Evolutionary conservation across 768 basidiomycete species (phyloP).

Genomic region (Baorangia bicolor): DNA sequence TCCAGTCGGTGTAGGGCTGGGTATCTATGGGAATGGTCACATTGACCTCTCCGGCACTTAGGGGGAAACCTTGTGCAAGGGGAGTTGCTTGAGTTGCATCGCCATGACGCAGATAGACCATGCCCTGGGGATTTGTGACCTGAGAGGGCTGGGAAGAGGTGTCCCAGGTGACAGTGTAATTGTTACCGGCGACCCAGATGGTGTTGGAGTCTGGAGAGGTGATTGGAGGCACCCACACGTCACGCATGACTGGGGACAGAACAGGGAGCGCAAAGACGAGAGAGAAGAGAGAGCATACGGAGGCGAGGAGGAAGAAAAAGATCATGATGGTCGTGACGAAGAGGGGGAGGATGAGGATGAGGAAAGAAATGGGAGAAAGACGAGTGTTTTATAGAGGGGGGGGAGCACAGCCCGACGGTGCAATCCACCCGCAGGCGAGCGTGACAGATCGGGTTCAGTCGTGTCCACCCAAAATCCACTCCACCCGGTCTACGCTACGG

Average conservation of each 20-base stretch:
- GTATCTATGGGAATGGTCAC: slow-evolving; percentile 41
- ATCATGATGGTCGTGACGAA: slow-evolving; percentile 23
- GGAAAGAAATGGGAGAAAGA: background rate
- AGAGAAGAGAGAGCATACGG: slow-evolving; percentile 22
- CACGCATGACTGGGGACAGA: slow-evolving; percentile 28
- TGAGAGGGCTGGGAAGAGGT: slow-evolving; percentile 39
- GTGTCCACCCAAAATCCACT: background rate
- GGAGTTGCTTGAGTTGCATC: slow-evolving; percentile 31
- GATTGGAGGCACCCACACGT: slow-evolving; percentile 49
- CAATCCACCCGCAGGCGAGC: background rate
- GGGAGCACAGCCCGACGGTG: slow-evolving; percentile 1
- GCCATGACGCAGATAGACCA: slow-evolving; percentile 42
- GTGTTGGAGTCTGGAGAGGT: slow-evolving; percentile 34
- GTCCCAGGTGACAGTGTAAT: slow-evolving; percentile 48
- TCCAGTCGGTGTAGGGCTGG: slow-evolving; percentile 39
- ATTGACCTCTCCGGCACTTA: slow-evolving; percentile 35
- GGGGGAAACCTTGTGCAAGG: slow-evolving; percentile 39
- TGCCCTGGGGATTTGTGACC: slow-evolving; percentile 48
- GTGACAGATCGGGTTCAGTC: slow-evolving; percentile 1
- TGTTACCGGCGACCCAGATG: slow-evolving; percentile 42
- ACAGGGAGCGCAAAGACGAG: slow-evolving; percentile 33
- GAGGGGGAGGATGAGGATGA: background rate
- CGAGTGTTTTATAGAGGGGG: slow-evolving; percentile 13
- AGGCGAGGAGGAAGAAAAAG: slow-evolving; percentile 15
- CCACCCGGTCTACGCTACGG: background rate